A percentile compares a stretch with the other conserved stretches of the same genome.
phyloP scores from a whole-genome alignment of 2,329 filamentous ascomycete species.

The Acrodontium crateriforme region DNA sequence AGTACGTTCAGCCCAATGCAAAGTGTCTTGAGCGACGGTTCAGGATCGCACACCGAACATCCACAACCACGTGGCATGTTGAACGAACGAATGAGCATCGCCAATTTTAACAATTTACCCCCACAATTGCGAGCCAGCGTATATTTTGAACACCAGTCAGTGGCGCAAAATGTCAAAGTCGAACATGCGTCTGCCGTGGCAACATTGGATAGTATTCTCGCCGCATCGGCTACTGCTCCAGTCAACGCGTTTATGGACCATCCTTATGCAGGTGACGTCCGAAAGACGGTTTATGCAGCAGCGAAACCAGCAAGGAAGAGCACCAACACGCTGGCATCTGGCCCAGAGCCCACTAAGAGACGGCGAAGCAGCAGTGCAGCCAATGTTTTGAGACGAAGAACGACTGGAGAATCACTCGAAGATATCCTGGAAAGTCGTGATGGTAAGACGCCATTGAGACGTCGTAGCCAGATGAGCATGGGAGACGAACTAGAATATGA shows the following conservation, averaged over 20 bases:
- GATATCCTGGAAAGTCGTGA: constrained; percentile 16
- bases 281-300: constrained; percentile 58
- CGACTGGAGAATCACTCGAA: constrained; percentile 16
- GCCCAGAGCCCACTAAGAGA: constrained; percentile 10
- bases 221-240: constrained; percentile 76
- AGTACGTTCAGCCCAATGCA: no score
- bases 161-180: constrained; percentile 41
- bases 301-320: constrained; percentile 17
- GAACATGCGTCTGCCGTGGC: constrained; percentile 71
- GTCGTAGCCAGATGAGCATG: constrained; percentile 21
- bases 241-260: constrained; percentile 89
- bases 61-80: constrained; percentile 11
- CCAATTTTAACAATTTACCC: constrained; percentile 43
- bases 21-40: not conserved
- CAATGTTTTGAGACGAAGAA: constrained; percentile 17
- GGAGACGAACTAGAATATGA: constrained; percentile 12
- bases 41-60: constrained; percentile 3
- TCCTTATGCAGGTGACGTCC: constrained; percentile 62
- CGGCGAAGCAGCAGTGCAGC: constrained; percentile 16
- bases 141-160: constrained; percentile 64
- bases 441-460: constrained; percentile 23
- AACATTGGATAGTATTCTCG: constrained; percentile 81
- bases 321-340: constrained; percentile 3
- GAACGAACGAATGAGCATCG: constrained; percentile 23
- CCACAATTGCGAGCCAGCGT: constrained; percentile 79